Base-by-base conservation (phyloP, 768 basidiomycete species). In the Pholiota molesta region DNA sequence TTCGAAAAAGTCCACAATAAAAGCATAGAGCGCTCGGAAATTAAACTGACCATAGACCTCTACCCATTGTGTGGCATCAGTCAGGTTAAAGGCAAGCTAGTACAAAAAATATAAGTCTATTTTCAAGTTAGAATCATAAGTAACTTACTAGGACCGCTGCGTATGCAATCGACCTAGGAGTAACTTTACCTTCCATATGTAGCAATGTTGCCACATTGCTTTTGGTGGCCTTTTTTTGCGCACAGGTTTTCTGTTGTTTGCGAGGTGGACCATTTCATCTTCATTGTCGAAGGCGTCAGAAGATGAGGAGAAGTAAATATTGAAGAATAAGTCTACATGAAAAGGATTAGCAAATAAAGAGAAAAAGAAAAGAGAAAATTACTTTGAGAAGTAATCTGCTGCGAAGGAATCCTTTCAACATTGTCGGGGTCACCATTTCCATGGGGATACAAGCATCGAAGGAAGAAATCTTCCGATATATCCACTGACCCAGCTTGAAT, bases 141-240 rank as follows among this genome's bases (percentile, higher is more conserved):
- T 6, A 56, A 64, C 68, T 16, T 57, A 76, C 74, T 57, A 70
- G 60, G 9, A 70, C 65, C 10, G 71, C 72, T 0, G 70, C 68
- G 59, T 76, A 76, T n/a, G 72, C 74, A 59, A 76, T 74, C 0
- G 72, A 63, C 3, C 69, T 57, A 5, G 72, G 69, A 0, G 71
- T 74, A 0, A 72, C 72, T 17, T 61, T 62, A 2, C 60, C 53
- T 29, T 64, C 54, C 66, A 72, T 65, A 5, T 61, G 13, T 1
- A 69, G 57, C 10, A 64, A 60, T 3, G 55, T 55, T 0, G 65
- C 67, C 16, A 69, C 60, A 47, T 60, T 59, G 5, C 31, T 53
- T 6, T 55, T 55, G 0, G 53, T 55, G 3, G 33, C 53, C 35
- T 37, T 55, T 14, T 37, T 55, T 55, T 55, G 53, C 4, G 35